Conservation (phyloP, 2,329 filamentous ascomycete species). For the Aspergillus spinulosporus region DNA sequence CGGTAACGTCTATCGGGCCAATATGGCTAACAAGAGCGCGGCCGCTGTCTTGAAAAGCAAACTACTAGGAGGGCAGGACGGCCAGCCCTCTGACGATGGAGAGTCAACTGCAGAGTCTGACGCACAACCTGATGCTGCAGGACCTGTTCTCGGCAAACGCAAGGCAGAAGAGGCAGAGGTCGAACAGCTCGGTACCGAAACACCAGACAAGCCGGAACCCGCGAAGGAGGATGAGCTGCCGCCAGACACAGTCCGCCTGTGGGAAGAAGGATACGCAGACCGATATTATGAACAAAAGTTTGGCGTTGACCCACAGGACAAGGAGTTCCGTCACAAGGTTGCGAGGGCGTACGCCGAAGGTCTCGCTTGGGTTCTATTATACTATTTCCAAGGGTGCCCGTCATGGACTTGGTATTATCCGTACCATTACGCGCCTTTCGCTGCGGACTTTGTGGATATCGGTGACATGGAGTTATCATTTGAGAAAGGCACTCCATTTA, state of each 20-base stretch:
- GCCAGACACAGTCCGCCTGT: conserved; percentile 80
- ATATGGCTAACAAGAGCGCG: conserved; percentile 88
- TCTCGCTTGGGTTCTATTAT: conserved; percentile 89
- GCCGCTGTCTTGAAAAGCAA: conserved; percentile 83
- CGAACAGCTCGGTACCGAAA: conserved; percentile 52
- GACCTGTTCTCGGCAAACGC: conserved; percentile 48
- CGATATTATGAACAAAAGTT: conserved; percentile 98
- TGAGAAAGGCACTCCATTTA: conserved; percentile 79
- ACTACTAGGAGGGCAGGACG: conserved; percentile 54
- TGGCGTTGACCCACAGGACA: conserved; percentile 74
- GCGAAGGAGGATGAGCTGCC: conserved; percentile 62
- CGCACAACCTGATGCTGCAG: conserved; percentile 30
- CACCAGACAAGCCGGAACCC: conserved; percentile 56
- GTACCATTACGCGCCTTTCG: conserved; percentile 97
- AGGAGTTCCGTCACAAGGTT: conserved; percentile 84
- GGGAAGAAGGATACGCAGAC: conserved; percentile 94
- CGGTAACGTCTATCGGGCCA: conserved; percentile 64
- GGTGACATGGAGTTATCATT: conserved; percentile 77
- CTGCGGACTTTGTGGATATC: conserved; percentile 86
- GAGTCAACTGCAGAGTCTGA: conserved; percentile 26
- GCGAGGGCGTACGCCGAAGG: conserved; percentile 92
- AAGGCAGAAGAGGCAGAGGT: conserved; percentile 72
- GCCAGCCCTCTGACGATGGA: conserved; percentile 25
- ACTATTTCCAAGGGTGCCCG: conserved; percentile 97
- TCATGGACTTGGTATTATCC: conserved; percentile 99